These are phyloP conservation scores for Diaporthe ampelina DNA, from an alignment of 2,329 filamentous ascomycete genomes.

Conservation along the genomic window DNA sequence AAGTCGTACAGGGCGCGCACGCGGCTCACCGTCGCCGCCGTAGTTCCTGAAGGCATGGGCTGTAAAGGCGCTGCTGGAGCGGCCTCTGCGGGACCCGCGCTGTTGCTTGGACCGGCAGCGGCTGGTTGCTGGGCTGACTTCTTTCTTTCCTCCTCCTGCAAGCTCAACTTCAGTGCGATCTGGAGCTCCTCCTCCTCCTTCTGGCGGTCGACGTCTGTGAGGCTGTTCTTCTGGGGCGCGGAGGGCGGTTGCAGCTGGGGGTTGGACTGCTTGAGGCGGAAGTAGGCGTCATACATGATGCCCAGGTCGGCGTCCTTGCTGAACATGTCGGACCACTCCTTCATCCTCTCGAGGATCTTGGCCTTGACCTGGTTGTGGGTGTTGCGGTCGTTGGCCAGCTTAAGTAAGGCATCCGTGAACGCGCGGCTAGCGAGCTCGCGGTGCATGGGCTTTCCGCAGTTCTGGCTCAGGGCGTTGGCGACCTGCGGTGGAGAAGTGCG, in stretches of 20 bases:
- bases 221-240: slow-evolving; percentile 91
- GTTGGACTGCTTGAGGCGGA: slow-evolving; percentile 85
- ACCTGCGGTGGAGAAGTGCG: slow-evolving; percentile 67
- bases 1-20: slow-evolving; percentile 97
- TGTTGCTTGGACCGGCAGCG: slow-evolving; percentile 51
- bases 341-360: slow-evolving; percentile 97
- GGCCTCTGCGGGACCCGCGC: slow-evolving; percentile 54
- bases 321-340: slow-evolving; percentile 97
- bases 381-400: slow-evolving; percentile 93
- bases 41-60: slow-evolving; percentile 83
- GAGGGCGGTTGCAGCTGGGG: slow-evolving; percentile 92
- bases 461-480: slow-evolving; percentile 91
- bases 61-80: slow-evolving; percentile 63
- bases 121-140: slow-evolving; percentile 55
- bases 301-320: slow-evolving; percentile 89
- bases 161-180: slow-evolving; percentile 92
- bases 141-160: slow-evolving; percentile 86
- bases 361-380: slow-evolving; percentile 97
- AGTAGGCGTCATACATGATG: slow-evolving; percentile 97
- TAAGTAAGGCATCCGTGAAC: slow-evolving; percentile 93
- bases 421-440: slow-evolving; percentile 90
- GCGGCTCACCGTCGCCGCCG: slow-evolving; percentile 94
- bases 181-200: slow-evolving; percentile 98
- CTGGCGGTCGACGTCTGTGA: slow-evolving; percentile 89
- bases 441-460: slow-evolving; percentile 89